Evolutionary conservation across 1,139 yeast genomes (phyloP).

Genomic region (Taphrina pruni): DNA sequence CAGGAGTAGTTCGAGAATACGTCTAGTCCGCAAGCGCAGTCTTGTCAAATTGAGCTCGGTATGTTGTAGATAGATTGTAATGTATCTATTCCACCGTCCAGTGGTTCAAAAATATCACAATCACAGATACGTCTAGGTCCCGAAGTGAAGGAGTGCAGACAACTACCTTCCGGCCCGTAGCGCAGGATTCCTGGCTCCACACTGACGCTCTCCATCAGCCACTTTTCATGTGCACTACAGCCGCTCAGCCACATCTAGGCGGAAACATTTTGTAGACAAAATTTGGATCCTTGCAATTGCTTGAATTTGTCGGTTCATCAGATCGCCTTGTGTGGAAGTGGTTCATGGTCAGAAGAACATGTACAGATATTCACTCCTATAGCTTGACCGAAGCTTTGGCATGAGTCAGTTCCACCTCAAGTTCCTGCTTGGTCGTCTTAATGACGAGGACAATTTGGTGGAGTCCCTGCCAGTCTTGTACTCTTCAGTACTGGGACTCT

Average conservation of each 20-base stretch:
- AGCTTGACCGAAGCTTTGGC: no score
- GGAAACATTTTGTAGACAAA: constrained; percentile 3
- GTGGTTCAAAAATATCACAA: no score
- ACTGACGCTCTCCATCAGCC: neutral
- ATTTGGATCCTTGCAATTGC: no score
- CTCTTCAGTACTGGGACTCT: constrained; percentile 8
- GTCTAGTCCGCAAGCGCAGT: constrained; percentile 15
- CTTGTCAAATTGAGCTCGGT: neutral
- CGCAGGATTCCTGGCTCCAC: constrained; percentile 1
- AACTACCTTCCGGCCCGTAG: neutral
- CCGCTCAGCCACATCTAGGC: constrained; percentile 7
- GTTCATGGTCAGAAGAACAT: neutral
- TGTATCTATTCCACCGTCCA: no score
- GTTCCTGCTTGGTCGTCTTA: constrained; percentile 19
- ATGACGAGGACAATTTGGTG: constrained; percentile 19
- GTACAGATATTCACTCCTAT: no score
- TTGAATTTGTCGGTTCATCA: no score
- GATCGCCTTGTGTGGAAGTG: no score
- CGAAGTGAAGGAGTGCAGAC: no score
- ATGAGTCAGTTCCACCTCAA: constrained; percentile 33
- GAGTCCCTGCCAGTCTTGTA: constrained; percentile 18
- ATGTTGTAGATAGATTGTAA: neutral
- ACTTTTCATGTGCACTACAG: neutral
- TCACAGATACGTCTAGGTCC: no score
- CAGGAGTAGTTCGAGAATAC: neutral